phyloP scores from a whole-genome alignment of 2,329 filamentous ascomycete species.

The Aspergillus persii region DNA sequence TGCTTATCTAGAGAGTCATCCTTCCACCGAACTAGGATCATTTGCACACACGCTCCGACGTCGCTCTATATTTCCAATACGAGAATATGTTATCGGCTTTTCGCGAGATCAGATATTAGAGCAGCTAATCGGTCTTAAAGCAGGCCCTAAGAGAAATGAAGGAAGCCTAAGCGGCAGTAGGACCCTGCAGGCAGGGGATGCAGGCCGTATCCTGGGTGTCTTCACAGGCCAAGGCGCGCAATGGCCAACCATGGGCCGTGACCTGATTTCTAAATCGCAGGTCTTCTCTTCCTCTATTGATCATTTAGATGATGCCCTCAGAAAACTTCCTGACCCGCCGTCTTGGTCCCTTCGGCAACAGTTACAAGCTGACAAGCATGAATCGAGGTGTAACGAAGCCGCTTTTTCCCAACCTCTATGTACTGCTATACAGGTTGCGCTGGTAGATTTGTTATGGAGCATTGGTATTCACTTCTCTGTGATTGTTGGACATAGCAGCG shows the following conservation, averaged over 20 bases:
- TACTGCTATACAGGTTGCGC: conserved; percentile 27
- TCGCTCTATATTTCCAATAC: background rate
- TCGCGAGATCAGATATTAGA: background rate
- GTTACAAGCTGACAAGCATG: conserved; percentile 2
- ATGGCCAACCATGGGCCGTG: background rate
- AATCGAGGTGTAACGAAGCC: conserved; percentile 15
- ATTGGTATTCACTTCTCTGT: conserved; percentile 35
- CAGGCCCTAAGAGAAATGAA: too few relatives aligned
- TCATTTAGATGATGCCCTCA: background rate
- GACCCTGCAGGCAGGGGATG: background rate
- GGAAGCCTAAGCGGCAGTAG: background rate
- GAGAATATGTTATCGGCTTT: background rate
- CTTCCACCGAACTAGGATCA: background rate
- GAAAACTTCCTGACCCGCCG: conserved; percentile 18
- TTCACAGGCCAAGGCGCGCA: background rate
- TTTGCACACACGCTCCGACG: background rate
- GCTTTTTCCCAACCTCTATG: conserved; percentile 25
- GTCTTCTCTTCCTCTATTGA: background rate
- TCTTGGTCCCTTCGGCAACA: conserved; percentile 21
- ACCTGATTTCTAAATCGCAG: background rate
- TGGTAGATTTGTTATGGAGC: conserved; percentile 25
- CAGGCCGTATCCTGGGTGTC: background rate
- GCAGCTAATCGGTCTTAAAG: background rate
- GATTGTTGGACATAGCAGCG: conserved; percentile 51
- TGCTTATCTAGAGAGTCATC: background rate